Percentiles rank a stretch among this genome's conserved stretches.
These are phyloP conservation scores for Colletotrichum sp. DNA, from an alignment of 2,329 filamentous ascomycete species.

Conservation along the genomic window DNA sequence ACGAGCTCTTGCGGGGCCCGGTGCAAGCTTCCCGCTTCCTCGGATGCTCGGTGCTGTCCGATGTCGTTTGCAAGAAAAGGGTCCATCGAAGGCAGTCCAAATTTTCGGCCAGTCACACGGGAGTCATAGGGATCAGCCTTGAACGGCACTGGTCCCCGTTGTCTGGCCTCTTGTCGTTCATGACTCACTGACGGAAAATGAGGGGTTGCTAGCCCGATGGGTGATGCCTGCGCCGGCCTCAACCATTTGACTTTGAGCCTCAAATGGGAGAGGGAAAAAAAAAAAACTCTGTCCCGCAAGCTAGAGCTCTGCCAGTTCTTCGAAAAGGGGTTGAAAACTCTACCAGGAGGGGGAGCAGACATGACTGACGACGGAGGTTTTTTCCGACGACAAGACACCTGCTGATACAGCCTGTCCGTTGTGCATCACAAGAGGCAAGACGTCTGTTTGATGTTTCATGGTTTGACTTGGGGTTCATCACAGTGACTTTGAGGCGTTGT, in stretches of 20 bases:
- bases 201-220: conserved; percentile 2
- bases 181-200: conserved; percentile 19
- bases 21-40: background rate
- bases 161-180: conserved; percentile 10
- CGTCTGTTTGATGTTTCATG: background rate
- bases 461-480: background rate
- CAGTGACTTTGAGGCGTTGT: background rate
- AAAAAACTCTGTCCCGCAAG: conserved; percentile 7
- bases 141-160: background rate
- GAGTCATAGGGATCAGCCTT: conserved; percentile 4
- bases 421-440: background rate
- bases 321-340: background rate
- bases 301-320: background rate
- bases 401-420: background rate
- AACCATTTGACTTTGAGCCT: conserved; percentile 6
- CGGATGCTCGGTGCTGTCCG: conserved; percentile 12
- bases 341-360: background rate
- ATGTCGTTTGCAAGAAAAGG: background rate
- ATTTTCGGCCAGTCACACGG: conserved; percentile 8
- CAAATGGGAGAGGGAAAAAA: background rate
- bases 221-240: conserved; percentile 6
- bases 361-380: background rate
- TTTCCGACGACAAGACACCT: background rate
- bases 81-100: background rate
- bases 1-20: background rate